These are phyloP conservation scores for Penicillium malachiteum DNA, from an alignment of 495 filamentous ascomycete species.

Conservation along the genomic window DNA sequence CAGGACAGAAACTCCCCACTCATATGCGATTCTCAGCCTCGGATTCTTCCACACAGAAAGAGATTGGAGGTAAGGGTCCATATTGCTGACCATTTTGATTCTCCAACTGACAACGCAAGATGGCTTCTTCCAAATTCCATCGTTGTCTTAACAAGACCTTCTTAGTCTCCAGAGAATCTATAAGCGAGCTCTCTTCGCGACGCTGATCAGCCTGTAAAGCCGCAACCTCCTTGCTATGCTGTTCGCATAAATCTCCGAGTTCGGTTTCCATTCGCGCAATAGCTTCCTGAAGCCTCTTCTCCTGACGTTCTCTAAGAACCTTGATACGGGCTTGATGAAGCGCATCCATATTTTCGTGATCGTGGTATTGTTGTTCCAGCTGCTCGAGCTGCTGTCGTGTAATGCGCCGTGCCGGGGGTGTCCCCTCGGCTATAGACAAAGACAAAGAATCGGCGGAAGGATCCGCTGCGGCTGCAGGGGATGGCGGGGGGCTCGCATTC, in stretches of 20 bases:
- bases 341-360: constrained; percentile 66
- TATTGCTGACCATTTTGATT: constrained; percentile 46
- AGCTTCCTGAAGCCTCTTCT: constrained; percentile 64
- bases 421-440: constrained; percentile 12
- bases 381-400: constrained; percentile 51
- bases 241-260: constrained; percentile 52
- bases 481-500: constrained; percentile 48
- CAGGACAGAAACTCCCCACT: not conserved
- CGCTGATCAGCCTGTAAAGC: constrained; percentile 53
- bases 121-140: constrained; percentile 65
- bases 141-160: constrained; percentile 49
- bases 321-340: constrained; percentile 74
- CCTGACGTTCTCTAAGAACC: constrained; percentile 75
- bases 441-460: constrained; percentile 25
- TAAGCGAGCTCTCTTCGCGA: constrained; percentile 51
- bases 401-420: constrained; percentile 26
- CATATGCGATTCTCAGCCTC: constrained; percentile 5
- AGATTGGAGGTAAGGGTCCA: constrained; percentile 45
- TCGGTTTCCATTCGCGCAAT: constrained; percentile 64
- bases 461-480: constrained; percentile 17
- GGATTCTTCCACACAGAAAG: constrained; percentile 25
- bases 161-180: constrained; percentile 48
- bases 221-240: constrained; percentile 50
- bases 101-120: constrained; percentile 61
- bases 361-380: constrained; percentile 67